phyloP scores from a whole-genome alignment of 1,284 basidiomycete genomes.

The Trichosporon inkin region DNA sequence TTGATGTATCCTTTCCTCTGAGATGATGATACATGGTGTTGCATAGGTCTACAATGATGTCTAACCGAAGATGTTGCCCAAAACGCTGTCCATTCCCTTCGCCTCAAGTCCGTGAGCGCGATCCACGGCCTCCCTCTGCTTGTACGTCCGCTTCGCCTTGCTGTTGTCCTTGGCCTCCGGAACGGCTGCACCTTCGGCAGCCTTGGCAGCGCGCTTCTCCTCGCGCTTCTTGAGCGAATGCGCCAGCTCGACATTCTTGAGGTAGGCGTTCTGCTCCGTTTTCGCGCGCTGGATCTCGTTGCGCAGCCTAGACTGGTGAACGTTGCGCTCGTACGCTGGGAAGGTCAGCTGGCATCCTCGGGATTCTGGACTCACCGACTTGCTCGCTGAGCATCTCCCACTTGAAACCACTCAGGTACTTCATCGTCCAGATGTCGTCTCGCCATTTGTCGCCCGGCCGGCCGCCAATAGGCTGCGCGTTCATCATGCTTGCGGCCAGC shows the following conservation, averaged over 20 bases:
- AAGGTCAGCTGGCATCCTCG: neutral
- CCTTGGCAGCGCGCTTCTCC: constrained; percentile 56
- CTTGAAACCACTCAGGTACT: constrained; percentile 95
- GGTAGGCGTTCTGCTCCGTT: constrained; percentile 86
- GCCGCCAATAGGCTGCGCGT: constrained; percentile 91
- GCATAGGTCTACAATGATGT: neutral
- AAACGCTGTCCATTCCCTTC: constrained; percentile 43
- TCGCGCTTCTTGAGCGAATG: constrained; percentile 82
- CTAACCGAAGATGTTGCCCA: constrained; percentile 46
- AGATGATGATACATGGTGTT: neutral
- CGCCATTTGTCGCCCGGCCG: constrained; percentile 86
- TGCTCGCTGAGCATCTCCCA: constrained; percentile 99
- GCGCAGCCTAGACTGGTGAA: constrained; percentile 80
- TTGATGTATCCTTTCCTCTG: no score
- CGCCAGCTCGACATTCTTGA: constrained; percentile 91
- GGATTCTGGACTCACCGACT: constrained; percentile 67
- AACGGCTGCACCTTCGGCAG: constrained; percentile 8
- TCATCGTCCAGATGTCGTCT: constrained; percentile 99
- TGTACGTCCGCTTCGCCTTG: constrained; percentile 26
- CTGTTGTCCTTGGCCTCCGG: constrained; percentile 6
- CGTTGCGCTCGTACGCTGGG: constrained; percentile 85
- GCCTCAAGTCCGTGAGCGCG: constrained; percentile 33
- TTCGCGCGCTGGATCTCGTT: constrained; percentile 84
- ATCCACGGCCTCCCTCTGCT: constrained; percentile 39
- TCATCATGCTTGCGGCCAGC: constrained; percentile 88